These are phyloP conservation scores for Rhizopogon parksii DNA, from an alignment of 1,284 basidiomycete species.

Conservation along the genomic window DNA sequence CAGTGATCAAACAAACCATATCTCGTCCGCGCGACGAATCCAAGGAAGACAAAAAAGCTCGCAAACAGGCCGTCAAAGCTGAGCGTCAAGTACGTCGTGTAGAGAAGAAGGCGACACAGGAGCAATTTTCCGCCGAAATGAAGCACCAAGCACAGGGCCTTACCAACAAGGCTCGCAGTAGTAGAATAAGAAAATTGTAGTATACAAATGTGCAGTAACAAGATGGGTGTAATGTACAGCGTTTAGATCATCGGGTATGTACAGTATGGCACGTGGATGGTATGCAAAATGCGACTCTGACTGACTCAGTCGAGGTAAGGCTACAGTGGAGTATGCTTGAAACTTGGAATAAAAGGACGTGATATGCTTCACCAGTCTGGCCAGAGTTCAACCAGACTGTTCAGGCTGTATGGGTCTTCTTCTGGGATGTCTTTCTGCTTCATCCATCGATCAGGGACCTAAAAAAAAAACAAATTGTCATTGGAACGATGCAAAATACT, in stretches of 20 bases:
- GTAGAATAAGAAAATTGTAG: conserved; percentile 19
- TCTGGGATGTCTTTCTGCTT: conserved; percentile 71
- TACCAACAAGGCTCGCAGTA: conserved; percentile 25
- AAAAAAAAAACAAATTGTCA: conserved; percentile 4
- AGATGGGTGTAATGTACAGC: conserved; percentile 1
- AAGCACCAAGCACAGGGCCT: conserved; percentile 62
- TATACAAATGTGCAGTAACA: not conserved
- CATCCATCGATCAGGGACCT: conserved; percentile 86
- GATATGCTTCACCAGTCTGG: conserved; percentile 40
- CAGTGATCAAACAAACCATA: conserved; percentile 42
- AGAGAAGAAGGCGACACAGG: conserved; percentile 78
- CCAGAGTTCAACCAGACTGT: conserved; percentile 44
- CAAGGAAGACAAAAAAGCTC: conserved; percentile 79
- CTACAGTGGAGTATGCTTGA: conserved; percentile 3
- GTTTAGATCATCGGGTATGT: conserved; percentile 3
- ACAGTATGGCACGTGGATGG: not conserved
- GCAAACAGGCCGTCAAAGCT: conserved; percentile 85
- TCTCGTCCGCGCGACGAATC: conserved; percentile 75
- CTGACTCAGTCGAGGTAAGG: not conserved
- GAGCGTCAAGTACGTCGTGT: conserved; percentile 69
- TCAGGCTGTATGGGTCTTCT: conserved; percentile 54
- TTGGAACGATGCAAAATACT: conserved; percentile 5
- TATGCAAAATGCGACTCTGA: not conserved
- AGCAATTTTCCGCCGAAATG: conserved; percentile 70
- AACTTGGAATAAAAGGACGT: not conserved